These are phyloP conservation scores for Scutellaria baicalensis DNA, from an alignment of 257 asterid species.

Conservation along the genomic window DNA sequence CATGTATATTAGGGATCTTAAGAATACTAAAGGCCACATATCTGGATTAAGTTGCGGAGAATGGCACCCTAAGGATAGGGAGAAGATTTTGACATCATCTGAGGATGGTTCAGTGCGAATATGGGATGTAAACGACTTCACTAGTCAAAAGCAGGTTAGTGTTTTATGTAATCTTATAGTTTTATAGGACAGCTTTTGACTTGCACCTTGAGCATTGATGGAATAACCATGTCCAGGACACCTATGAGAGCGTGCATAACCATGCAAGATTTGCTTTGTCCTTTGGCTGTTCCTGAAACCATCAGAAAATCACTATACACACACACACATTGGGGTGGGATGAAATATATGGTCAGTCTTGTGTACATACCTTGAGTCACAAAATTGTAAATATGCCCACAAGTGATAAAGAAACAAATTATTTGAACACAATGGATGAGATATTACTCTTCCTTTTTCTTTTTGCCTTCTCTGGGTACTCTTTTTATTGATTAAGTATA, in stretches of 20 bases:
- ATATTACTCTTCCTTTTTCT: background rate
- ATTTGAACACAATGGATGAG: background rate
- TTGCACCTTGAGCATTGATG: background rate
- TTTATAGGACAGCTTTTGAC: background rate
- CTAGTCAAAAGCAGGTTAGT: constrained; percentile 89
- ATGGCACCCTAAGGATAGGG: constrained; percentile 89
- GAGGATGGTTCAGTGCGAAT: constrained; percentile 92
- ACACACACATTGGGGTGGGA: too few species aligned
- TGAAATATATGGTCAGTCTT: background rate
- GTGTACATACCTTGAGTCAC: background rate
- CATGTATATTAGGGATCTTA: constrained; percentile 95
- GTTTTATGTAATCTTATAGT: constrained; percentile 7
- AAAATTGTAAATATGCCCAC: background rate
- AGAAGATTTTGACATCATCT: constrained; percentile 85
- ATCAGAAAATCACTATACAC: background rate
- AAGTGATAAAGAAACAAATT: background rate
- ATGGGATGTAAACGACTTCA: constrained; percentile 95
- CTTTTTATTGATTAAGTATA: background rate
- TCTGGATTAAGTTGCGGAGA: constrained; percentile 96
- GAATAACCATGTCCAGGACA: background rate
- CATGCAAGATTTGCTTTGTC: background rate
- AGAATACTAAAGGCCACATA: constrained; percentile 96
- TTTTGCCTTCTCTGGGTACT: too few species aligned
- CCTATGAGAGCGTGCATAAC: background rate
- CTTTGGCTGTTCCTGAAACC: background rate